Percentiles rank a stretch among this genome's conserved stretches.
phyloP scores from a whole-genome alignment of 2,329 filamentous ascomycete genomes.

The Daldinia sp. region DNA sequence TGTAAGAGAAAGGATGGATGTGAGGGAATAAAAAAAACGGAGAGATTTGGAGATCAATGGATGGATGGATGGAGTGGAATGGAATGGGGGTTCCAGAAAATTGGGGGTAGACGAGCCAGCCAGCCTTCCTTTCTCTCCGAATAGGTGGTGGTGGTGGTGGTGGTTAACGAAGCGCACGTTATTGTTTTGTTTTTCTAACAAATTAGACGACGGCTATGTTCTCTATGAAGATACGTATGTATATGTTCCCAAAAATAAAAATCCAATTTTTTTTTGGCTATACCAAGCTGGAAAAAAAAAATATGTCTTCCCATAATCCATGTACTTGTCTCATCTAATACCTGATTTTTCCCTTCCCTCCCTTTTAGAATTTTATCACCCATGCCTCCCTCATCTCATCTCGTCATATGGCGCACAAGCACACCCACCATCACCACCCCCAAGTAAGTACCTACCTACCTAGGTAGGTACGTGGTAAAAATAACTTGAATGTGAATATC shows the following conservation, averaged over 20 bases:
- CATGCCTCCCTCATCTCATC: not conserved
- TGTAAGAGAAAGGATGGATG: not conserved
- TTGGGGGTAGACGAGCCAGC: not conserved
- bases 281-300: not conserved
- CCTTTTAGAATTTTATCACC: not conserved
- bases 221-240: conserved; percentile 5
- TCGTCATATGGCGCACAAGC: conserved; percentile 1
- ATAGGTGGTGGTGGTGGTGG: conserved; percentile 16
- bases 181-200: not conserved
- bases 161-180: conserved; percentile 25
- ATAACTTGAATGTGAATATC: not conserved
- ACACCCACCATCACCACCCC: not conserved
- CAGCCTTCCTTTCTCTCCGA: not conserved
- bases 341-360: not conserved
- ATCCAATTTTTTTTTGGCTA: not conserved
- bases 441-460: not conserved
- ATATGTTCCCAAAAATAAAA: conserved; percentile 2
- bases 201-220: conserved; percentile 6
- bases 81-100: not conserved
- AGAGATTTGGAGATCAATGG: conserved; percentile 7
- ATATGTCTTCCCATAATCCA: not conserved
- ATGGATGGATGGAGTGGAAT: not conserved
- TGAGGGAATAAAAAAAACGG: conserved; percentile 8
- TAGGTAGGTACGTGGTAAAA: not conserved
- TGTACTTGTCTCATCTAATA: not conserved